Conservation (phyloP, 306 rosid species). For the Casuarina cunninghamiana region DNA sequence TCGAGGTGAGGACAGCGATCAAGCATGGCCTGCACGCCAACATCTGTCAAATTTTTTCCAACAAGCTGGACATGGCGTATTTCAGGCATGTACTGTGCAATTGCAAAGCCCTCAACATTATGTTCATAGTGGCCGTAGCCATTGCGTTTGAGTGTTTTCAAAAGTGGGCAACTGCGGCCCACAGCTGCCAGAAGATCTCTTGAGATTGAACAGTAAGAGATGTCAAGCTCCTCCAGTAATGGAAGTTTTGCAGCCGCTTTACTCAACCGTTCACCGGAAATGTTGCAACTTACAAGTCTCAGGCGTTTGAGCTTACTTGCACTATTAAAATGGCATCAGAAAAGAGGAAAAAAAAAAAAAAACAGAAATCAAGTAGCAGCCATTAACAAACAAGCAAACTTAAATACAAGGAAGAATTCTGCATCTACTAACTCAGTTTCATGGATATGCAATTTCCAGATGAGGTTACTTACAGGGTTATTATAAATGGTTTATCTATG, state of each 20-base stretch:
- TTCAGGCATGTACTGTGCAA: too few relatives aligned
- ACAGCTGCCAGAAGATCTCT: constrained; percentile 37
- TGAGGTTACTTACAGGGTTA: constrained; percentile 72
- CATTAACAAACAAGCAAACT: not conserved
- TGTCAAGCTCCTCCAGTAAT: constrained; percentile 63
- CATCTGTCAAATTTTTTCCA: not conserved
- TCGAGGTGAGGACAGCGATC: not conserved
- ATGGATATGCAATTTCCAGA: not conserved
- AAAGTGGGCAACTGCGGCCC: constrained; percentile 52
- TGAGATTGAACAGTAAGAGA: constrained; percentile 34
- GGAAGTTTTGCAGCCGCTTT: constrained; percentile 48
- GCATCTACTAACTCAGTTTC: not conserved
- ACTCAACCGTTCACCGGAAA: constrained; percentile 47
- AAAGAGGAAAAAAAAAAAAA: not conserved
- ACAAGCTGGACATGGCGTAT: not conserved
- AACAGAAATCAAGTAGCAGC: not conserved
- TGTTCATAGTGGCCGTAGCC: not conserved
- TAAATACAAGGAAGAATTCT: not conserved
- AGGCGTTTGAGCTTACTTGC: constrained; percentile 41
- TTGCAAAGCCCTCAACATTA: constrained; percentile 35
- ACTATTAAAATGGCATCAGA: constrained; percentile 28
- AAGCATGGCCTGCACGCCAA: not conserved
- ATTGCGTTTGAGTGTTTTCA: constrained; percentile 51
- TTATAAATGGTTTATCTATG: constrained; percentile 79
- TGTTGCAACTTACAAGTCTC: constrained; percentile 35